Evolutionary conservation across 345 rosid species (phyloP).

Genomic region (Arabidopsis thaliana): DNA sequence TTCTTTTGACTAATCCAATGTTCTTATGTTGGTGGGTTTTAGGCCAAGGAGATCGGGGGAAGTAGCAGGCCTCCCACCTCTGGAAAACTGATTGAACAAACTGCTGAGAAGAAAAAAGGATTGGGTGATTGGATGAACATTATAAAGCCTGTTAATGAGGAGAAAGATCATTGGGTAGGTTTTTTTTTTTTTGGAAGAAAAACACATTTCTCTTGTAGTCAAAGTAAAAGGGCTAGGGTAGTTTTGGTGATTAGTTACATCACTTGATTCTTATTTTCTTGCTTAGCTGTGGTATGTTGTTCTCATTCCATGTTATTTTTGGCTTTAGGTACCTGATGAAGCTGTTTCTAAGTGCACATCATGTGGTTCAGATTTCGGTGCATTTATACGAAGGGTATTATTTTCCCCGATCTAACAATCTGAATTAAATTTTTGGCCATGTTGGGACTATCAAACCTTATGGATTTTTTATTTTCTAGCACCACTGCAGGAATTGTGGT

Average conservation of each 20-base stretch:
- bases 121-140: conserved; percentile 85
- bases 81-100: conserved; percentile 60
- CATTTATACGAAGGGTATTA: conserved; percentile 81
- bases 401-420: not conserved
- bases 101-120: conserved; percentile 80
- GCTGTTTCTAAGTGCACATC: conserved; percentile 83
- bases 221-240: conserved; percentile 10
- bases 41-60: conserved; percentile 97
- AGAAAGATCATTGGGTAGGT: conserved; percentile 93
- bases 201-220: not conserved
- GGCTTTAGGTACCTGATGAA: conserved; percentile 86
- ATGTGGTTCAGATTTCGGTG: conserved; percentile 88
- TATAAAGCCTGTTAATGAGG: conserved; percentile 91
- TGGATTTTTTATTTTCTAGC: conserved; percentile 59
- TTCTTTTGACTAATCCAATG: not conserved
- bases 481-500: conserved; percentile 99
- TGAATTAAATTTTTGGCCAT: conserved; percentile 14
- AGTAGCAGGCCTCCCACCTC: conserved; percentile 65
- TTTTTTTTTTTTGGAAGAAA: not conserved
- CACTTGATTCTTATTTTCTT: not conserved
- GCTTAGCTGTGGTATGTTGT: conserved; percentile 9
- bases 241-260: not conserved
- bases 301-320: conserved; percentile 6
- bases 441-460: not conserved
- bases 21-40: conserved; percentile 18